Percentiles rank a stretch among this genome's conserved stretches.
Evolutionary conservation across 2,329 filamentous ascomycete genomes (phyloP).

Genomic region (Thelonectria blattea): DNA sequence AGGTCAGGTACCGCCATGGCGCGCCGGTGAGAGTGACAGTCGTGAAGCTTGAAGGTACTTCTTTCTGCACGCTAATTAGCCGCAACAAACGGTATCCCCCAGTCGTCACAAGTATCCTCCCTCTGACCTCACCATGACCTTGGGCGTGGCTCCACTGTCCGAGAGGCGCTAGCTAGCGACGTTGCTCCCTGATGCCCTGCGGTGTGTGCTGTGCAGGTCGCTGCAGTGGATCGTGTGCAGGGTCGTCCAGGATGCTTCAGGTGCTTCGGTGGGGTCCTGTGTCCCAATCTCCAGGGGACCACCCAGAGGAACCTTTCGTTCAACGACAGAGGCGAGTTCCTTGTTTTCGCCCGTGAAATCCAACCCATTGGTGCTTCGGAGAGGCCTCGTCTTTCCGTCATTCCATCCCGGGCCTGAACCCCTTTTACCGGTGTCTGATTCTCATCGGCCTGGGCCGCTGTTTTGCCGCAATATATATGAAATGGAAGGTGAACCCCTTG

Average conservation of each 20-base stretch:
- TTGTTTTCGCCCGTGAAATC: not conserved
- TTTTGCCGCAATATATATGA: not conserved
- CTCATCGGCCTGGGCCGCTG: not conserved
- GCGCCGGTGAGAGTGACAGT: conserved; percentile 4
- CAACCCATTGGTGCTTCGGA: not conserved
- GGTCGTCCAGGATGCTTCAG: conserved; percentile 3
- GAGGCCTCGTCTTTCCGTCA: not conserved
- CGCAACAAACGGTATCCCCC: not conserved
- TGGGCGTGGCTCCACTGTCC: conserved; percentile 3
- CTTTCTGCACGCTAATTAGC: not conserved
- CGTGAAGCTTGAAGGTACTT: conserved; percentile 1
- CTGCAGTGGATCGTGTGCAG: conserved; percentile 6
- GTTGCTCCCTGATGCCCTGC: conserved; percentile 13
- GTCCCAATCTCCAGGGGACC: conserved; percentile 10
- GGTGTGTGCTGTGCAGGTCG: conserved; percentile 11
- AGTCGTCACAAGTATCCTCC: conserved; percentile 6
- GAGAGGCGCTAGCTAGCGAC: conserved; percentile 14
- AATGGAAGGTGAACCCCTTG: not conserved
- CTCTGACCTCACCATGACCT: conserved; percentile 13
- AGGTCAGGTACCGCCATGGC: conserved; percentile 21
- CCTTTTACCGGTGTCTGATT: not conserved
- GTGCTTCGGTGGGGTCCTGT: conserved; percentile 4
- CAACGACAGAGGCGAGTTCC: not conserved
- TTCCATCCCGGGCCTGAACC: not conserved
- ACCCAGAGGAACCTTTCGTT: conserved; percentile 10